Evolutionary conservation across 2,329 filamentous ascomycete species (phyloP), one percentile per base, ranked within the genome.

Genomic region (Fusarium torreyae): DNA sequence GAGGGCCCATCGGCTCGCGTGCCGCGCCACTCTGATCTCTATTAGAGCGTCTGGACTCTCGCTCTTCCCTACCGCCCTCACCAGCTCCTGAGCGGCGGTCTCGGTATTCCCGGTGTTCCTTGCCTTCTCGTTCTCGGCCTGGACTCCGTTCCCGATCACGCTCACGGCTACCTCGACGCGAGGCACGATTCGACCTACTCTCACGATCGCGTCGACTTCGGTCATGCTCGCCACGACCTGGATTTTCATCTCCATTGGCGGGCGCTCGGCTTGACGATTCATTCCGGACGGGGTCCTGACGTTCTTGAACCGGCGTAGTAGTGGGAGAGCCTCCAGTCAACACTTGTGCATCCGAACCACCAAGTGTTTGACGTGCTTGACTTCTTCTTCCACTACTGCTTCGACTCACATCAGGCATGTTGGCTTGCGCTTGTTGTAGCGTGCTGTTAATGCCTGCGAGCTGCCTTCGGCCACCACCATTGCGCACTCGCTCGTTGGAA

Each of bases 361-460:
- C 84, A 36, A 88, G 74, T 59, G 81, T 83, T 53, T 79, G 80
- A 15, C 82, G 77, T 28, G 80, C 65, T 72, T 80, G 78, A 68
- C 76, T 75, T 66, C 80, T 66, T 59, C 79, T 72, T 31, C 66
- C 50, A 14, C 80, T 79, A 44, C 78, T 81, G 31, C 78, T 79
- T 26, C 79, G 80, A 24, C 74, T 77, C 36, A 67, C 51, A 2
- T 80, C 79, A 2, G 75, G 80, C 80, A 74, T 81, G 68, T 71
- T 86, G 76, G 72, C 74, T 73, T 84, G 85, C 1, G 83, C 82
- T 75, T 87, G 84, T 68, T 86, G 84, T 6, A 89, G 81, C 51
- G 84, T 87, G 65, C 79, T 88, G 69, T 89, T 88, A 62, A 91
- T 90, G 45, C 86, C 85, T 14, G 85, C 84, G 31, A 91, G 79